phyloP scores from a whole-genome alignment of 306 rosid species.

The Cucumis hystrix region DNA sequence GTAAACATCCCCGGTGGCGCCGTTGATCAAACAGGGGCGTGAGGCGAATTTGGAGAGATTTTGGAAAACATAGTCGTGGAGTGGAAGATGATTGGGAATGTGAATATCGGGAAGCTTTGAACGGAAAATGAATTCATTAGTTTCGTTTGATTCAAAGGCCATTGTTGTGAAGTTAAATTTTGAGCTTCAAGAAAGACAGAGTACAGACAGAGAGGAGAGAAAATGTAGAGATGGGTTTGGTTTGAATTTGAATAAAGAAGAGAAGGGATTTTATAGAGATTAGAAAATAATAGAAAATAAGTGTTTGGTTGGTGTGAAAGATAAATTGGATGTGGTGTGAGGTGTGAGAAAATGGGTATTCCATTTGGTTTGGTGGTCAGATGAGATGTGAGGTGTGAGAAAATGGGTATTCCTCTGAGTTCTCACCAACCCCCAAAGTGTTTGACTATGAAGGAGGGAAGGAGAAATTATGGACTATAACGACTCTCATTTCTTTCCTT shows the following conservation, averaged over 20 bases:
- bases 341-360: neutral
- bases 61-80: constrained; percentile 41
- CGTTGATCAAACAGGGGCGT: constrained; percentile 62
- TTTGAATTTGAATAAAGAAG: neutral
- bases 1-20: constrained; percentile 30
- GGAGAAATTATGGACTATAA: neutral
- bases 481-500: too few species aligned
- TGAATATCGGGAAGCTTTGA: constrained; percentile 62
- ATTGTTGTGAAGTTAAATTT: neutral
- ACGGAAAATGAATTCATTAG: constrained; percentile 31
- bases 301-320: neutral
- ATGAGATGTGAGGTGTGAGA: neutral
- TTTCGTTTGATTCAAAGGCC: constrained; percentile 1
- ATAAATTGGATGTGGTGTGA: neutral
- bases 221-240: neutral
- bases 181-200: neutral
- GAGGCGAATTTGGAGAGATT: constrained; percentile 20
- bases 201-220: neutral
- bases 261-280: neutral
- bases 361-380: neutral
- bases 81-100: constrained; percentile 64
- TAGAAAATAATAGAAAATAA: neutral
- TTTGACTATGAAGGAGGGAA: neutral
- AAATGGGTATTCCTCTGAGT: neutral
- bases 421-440: neutral